Conservation (phyloP, 768 basidiomycete species). For the Suillus tomentosus region DNA sequence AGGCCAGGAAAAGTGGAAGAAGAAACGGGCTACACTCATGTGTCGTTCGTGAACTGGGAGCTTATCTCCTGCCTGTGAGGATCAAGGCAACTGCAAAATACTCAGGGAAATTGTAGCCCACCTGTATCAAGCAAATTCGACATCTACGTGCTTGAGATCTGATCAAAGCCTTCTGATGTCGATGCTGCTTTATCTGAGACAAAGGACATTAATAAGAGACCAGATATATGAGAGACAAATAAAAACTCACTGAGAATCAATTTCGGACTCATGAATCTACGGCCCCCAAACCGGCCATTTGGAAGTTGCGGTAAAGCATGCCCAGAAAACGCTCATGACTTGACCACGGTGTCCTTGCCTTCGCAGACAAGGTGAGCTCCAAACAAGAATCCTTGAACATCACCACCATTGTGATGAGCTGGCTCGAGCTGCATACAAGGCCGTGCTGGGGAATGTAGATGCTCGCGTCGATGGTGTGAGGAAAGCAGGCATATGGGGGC, state of each 20-base stretch:
- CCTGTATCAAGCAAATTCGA: constrained; percentile 72
- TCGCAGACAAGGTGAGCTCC: constrained; percentile 84
- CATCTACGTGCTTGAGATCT: constrained; percentile 66
- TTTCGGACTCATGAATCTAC: constrained; percentile 82
- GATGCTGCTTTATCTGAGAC: constrained; percentile 75
- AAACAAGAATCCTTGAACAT: constrained; percentile 99
- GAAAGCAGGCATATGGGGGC: constrained; percentile 88
- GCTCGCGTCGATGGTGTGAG: constrained; percentile 85
- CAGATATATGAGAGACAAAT: neutral
- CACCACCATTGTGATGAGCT: constrained; percentile 75
- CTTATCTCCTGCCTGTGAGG: constrained; percentile 41
- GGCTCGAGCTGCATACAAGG: constrained; percentile 60
- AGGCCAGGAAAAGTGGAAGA: constrained; percentile 80
- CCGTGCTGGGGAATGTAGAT: constrained; percentile 90
- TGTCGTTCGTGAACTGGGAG: constrained; percentile 37
- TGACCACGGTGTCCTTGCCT: constrained; percentile 69
- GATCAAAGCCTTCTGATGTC: constrained; percentile 83
- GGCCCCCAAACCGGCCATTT: constrained; percentile 51
- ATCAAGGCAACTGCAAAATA: constrained; percentile 46
- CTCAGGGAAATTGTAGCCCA: constrained; percentile 44
- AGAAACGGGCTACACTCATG: constrained; percentile 57
- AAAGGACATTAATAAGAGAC: constrained; percentile 11
- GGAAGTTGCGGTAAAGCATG: constrained; percentile 88
- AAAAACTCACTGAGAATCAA: constrained; percentile 84
- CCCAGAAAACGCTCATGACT: constrained; percentile 99